Conservation (phyloP, 2,329 filamentous ascomycete species). For the Pezicula carpinea region DNA sequence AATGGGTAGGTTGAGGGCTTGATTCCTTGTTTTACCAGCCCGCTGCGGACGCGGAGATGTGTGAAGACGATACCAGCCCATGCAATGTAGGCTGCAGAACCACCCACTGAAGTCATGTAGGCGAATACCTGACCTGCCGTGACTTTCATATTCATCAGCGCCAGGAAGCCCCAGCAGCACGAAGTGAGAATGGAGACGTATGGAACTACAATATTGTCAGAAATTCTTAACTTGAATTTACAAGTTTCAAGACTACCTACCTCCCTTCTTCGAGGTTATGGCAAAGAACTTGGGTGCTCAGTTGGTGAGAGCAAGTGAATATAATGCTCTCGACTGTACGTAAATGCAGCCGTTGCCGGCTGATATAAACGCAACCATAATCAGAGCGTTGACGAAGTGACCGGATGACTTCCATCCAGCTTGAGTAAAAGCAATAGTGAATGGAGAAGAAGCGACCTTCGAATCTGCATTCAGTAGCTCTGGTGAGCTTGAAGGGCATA, state of each 20-base stretch:
- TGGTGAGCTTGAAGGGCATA: conserved; percentile 47
- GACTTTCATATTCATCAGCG: conserved; percentile 39
- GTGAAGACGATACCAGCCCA: conserved; percentile 41
- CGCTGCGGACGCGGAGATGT: conserved; percentile 40
- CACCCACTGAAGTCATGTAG: conserved; percentile 39
- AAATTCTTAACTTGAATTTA: not conserved
- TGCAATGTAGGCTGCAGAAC: conserved; percentile 40
- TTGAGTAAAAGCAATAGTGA: conserved; percentile 45
- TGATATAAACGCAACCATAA: conserved; percentile 46
- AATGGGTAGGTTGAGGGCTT: conserved; percentile 27
- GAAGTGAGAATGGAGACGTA: conserved; percentile 43
- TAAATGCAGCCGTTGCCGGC: conserved; percentile 51
- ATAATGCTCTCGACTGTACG: conserved; percentile 48
- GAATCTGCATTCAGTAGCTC: conserved; percentile 42
- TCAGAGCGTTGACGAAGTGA: conserved; percentile 50
- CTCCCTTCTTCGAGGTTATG: conserved; percentile 44
- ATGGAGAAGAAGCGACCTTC: conserved; percentile 44
- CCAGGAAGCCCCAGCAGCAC: conserved; percentile 40
- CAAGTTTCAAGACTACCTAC: not conserved
- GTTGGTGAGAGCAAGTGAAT: conserved; percentile 48
- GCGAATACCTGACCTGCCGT: conserved; percentile 36
- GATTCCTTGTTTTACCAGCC: conserved; percentile 33
- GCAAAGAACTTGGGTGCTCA: conserved; percentile 49
- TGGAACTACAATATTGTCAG: conserved; percentile 29
- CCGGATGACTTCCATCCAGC: conserved; percentile 48